These are phyloP conservation scores for Fusarium caatingaense DNA, from an alignment of 2,329 filamentous ascomycete species.

Conservation along the genomic window DNA sequence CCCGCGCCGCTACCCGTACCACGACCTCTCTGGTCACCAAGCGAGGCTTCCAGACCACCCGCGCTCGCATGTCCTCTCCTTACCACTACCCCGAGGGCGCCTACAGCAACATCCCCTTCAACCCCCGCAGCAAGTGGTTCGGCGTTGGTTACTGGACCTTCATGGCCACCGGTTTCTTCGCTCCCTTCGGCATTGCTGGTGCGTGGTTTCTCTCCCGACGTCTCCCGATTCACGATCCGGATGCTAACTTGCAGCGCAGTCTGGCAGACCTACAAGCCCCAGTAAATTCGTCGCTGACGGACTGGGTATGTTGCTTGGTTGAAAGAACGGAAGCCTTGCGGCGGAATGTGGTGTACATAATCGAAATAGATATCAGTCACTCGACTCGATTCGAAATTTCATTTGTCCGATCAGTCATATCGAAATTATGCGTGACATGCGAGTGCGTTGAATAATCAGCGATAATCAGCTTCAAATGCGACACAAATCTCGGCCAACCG, in stretches of 20 bases:
- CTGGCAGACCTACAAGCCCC: slow-evolving; percentile 59
- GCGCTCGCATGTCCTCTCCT: slow-evolving; percentile 84
- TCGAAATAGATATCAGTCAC: slow-evolving; percentile 51
- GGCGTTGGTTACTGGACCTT: slow-evolving; percentile 84
- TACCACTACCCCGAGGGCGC: slow-evolving; percentile 99
- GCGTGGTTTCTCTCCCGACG: slow-evolving; percentile 52
- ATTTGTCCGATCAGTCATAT: slow-evolving; percentile 35
- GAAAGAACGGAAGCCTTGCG: slow-evolving; percentile 39
- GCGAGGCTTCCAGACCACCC: slow-evolving; percentile 94
- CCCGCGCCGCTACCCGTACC: slow-evolving; percentile 74
- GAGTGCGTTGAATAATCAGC: background rate
- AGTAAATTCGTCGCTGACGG: slow-evolving; percentile 45
- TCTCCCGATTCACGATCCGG: slow-evolving; percentile 8
- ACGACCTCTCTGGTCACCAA: slow-evolving; percentile 79
- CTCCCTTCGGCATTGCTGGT: slow-evolving; percentile 73
- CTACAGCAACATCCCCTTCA: slow-evolving; percentile 95
- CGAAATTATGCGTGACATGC: slow-evolving; percentile 8
- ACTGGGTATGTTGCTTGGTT: slow-evolving; percentile 29
- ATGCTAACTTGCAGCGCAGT: slow-evolving; percentile 52
- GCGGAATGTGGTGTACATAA: slow-evolving; percentile 49
- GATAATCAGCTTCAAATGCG: background rate
- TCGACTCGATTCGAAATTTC: slow-evolving; percentile 43
- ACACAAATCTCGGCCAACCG: background rate
- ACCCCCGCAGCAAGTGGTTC: slow-evolving; percentile 91
- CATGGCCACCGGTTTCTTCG: slow-evolving; percentile 65